Percentiles rank a stretch among this genome's conserved stretches.
These are phyloP conservation scores for Funneliformis geosporum DNA, from an alignment of 192 early-diverging fungal species.

Conservation along the genomic window DNA sequence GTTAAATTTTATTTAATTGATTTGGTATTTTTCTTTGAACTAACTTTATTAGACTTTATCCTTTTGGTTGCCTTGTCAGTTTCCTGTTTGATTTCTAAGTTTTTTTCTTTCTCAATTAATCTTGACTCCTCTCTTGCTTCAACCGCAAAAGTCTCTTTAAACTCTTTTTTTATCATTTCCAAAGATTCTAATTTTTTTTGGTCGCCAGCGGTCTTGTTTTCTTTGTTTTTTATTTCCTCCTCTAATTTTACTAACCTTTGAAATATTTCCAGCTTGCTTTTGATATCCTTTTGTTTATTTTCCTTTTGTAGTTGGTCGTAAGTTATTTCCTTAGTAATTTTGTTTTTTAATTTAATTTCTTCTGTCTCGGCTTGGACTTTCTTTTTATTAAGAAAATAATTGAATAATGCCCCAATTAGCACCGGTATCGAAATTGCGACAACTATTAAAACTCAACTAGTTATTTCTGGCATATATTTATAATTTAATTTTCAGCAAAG, in stretches of 20 bases:
- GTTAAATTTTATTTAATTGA: no score
- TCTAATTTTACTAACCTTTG: background rate
- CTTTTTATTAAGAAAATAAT: slow-evolving; percentile 2
- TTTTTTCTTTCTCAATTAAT: no score
- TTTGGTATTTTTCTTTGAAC: no score
- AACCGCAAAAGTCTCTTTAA: background rate
- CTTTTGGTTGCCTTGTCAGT: no score
- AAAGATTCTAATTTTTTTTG: slow-evolving; percentile 18
- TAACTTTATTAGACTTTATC: no score
- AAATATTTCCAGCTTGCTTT: slow-evolving; percentile 5
- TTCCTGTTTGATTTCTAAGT: no score
- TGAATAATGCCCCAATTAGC: background rate
- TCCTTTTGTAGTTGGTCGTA: slow-evolving; percentile 1
- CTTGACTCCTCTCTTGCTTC: no score
- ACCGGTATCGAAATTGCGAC: background rate
- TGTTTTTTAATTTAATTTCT: slow-evolving; percentile 15
- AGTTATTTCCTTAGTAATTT: slow-evolving; percentile 12
- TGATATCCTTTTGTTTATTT: background rate
- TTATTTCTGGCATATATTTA: no score
- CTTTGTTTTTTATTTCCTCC: slow-evolving; percentile 14
- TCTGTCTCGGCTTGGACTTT: background rate
- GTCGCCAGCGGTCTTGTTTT: background rate
- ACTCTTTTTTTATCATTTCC: slow-evolving; percentile 23
- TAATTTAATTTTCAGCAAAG: no score
- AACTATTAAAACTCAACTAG: background rate